Conservation (phyloP, 1,284 basidiomycete species). For the Cutaneotrichosporon curvatum region DNA sequence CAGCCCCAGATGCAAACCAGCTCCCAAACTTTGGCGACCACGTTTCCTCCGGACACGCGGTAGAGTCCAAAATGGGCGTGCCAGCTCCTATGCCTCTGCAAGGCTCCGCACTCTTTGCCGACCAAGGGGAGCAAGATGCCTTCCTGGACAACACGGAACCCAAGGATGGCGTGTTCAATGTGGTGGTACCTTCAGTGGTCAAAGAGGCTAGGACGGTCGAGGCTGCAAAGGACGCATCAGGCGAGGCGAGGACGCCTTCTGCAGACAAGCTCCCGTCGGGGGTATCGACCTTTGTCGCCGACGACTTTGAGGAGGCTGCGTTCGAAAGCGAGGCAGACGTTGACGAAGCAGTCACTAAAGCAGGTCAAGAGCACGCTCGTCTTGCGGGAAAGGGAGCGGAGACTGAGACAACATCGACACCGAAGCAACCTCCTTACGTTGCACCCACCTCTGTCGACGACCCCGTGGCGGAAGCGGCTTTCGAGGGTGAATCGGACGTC, state of each 20-base stretch:
- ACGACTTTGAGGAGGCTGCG: constrained; percentile 7
- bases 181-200: background rate
- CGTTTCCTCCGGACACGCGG: too few relatives aligned
- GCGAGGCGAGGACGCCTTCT: background rate
- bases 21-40: constrained; percentile 8
- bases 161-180: constrained; percentile 3
- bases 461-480: constrained; percentile 7
- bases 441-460: background rate
- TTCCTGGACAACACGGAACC: constrained; percentile 5
- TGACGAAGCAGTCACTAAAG: constrained; percentile 4
- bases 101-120: constrained; percentile 5
- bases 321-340: constrained; percentile 8
- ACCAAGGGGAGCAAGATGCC: constrained; percentile 3
- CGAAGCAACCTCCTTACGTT: too few relatives aligned
- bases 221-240: background rate
- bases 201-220: background rate
- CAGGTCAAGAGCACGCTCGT: constrained; percentile 3
- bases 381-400: too few relatives aligned
- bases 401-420: too few relatives aligned
- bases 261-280: background rate
- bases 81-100: background rate
- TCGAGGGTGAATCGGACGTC: constrained; percentile 5
- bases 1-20: constrained; percentile 1
- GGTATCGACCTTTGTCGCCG: background rate
- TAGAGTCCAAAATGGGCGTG: constrained; percentile 1